phyloP scores from a whole-genome alignment of 257 asterid genomes.

The Rauvolfia tetraphylla region DNA sequence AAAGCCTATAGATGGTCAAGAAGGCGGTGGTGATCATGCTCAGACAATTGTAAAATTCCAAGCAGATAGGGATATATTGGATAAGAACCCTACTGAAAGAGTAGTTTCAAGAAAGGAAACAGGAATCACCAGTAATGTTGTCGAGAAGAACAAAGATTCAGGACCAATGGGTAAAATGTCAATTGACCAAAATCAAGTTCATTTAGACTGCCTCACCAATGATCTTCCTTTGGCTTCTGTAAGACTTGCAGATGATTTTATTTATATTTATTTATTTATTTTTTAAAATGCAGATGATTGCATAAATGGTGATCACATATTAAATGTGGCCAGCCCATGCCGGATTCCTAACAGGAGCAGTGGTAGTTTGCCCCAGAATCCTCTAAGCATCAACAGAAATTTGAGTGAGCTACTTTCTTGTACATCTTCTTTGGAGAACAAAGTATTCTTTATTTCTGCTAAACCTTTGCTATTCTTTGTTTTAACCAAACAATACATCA shows the following conservation, averaged over 20 bases:
- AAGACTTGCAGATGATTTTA: no score
- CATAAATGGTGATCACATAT: not conserved
- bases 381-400: not conserved
- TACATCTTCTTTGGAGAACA: not conserved
- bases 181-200: no score
- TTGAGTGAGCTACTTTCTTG: not conserved
- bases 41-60: not conserved
- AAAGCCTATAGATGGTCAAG: not conserved
- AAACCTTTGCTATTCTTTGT: not conserved
- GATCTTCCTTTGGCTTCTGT: not conserved
- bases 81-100: not conserved
- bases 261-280: no score
- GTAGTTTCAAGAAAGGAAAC: not conserved
- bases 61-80: not conserved
- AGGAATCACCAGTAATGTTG: not conserved
- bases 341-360: not conserved
- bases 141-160: not conserved
- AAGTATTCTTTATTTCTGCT: not conserved
- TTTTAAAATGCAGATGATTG: not conserved
- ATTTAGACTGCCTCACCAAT: not conserved
- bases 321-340: not conserved
- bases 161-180: not conserved
- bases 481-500: not conserved
- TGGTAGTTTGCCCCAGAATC: not conserved
- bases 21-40: constrained; percentile 1